Conservation (phyloP, 2,329 filamentous ascomycete genomes). For the Kalmusia sp. region DNA sequence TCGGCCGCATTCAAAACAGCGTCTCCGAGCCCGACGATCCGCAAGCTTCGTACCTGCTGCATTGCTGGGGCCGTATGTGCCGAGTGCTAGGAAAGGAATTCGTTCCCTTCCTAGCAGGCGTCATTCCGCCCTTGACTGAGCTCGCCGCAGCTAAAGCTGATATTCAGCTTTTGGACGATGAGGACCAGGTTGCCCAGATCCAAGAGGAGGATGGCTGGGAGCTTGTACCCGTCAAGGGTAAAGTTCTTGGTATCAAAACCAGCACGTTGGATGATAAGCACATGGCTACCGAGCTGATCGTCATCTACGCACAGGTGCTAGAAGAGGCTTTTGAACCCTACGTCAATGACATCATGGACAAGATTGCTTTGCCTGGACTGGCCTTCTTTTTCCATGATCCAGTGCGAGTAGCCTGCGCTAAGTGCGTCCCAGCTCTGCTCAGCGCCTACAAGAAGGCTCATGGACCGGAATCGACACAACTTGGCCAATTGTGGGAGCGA, state of each 20-base stretch:
- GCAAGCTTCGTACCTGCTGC: slow-evolving; percentile 94
- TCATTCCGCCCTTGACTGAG: slow-evolving; percentile 92
- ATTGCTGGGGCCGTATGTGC: slow-evolving; percentile 99
- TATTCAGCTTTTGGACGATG: slow-evolving; percentile 93
- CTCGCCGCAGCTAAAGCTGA: slow-evolving; percentile 95
- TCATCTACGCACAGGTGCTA: slow-evolving; percentile 96
- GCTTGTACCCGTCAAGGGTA: slow-evolving; percentile 93
- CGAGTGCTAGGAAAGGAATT: slow-evolving; percentile 90
- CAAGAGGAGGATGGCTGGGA: slow-evolving; percentile 98
- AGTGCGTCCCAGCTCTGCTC: slow-evolving; percentile 90
- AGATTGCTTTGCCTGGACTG: slow-evolving; percentile 90
- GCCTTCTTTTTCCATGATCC: slow-evolving; percentile 99
- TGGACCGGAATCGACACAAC: slow-evolving; percentile 78
- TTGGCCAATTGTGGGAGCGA: slow-evolving; percentile 81
- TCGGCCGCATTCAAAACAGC: slow-evolving; percentile 80
- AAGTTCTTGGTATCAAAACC: slow-evolving; percentile 97
- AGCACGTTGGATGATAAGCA: slow-evolving; percentile 98
- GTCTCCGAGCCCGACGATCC: slow-evolving; percentile 93
- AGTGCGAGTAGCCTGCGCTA: slow-evolving; percentile 91
- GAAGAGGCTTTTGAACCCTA: slow-evolving; percentile 91
- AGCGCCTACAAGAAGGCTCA: slow-evolving; percentile 94
- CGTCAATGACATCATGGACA: slow-evolving; percentile 92
- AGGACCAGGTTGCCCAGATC: slow-evolving; percentile 90
- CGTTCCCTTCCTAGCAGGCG: slow-evolving; percentile 86
- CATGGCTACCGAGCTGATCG: slow-evolving; percentile 98